A percentile compares a stretch with the other conserved stretches of the same genome.
Conservation (phyloP, 495 filamentous ascomycete species). For the Lindgomyces ingoldianus region DNA sequence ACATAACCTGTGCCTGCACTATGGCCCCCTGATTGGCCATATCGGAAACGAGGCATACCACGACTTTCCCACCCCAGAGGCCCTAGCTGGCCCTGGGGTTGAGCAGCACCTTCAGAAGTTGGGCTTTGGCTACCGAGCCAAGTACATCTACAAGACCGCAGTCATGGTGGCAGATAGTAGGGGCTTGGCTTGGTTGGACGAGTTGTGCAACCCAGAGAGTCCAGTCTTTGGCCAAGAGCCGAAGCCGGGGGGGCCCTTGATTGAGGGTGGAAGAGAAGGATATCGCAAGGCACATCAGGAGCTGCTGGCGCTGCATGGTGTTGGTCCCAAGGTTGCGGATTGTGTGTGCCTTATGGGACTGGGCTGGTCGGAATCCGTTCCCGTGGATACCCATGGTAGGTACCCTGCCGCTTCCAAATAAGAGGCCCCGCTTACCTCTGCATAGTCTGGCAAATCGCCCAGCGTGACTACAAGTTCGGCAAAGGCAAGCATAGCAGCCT, state of each 20-base stretch:
- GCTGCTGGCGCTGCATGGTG: conserved; percentile 75
- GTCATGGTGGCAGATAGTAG: conserved; percentile 64
- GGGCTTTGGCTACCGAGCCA: conserved; percentile 93
- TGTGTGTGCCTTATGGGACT: conserved; percentile 96
- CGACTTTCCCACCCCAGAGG: conserved; percentile 79
- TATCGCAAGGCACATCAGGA: conserved; percentile 83
- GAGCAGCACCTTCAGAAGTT: conserved; percentile 77
- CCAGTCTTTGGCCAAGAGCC: conserved; percentile 57
- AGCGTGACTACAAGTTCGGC: conserved; percentile 90
- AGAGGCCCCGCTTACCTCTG: neutral
- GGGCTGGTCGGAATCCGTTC: conserved; percentile 94
- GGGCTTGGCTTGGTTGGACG: conserved; percentile 72
- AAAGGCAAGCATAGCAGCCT: conserved; percentile 82
- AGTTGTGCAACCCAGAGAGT: conserved; percentile 73
- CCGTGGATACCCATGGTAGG: conserved; percentile 81
- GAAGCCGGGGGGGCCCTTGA: conserved; percentile 53
- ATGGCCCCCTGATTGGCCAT: conserved; percentile 73
- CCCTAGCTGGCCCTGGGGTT: conserved; percentile 66
- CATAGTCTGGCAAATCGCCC: conserved; percentile 92
- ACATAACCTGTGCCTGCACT: conserved; percentile 83
- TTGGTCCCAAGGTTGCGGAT: conserved; percentile 95
- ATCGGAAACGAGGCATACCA: conserved; percentile 73
- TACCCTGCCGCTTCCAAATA: neutral
- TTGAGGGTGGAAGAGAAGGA: conserved; percentile 60
- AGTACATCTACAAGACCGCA: conserved; percentile 86